Evolutionary conservation across 2,329 filamentous ascomycete species (phyloP).

Genomic region (Sporothrix sp.): DNA sequence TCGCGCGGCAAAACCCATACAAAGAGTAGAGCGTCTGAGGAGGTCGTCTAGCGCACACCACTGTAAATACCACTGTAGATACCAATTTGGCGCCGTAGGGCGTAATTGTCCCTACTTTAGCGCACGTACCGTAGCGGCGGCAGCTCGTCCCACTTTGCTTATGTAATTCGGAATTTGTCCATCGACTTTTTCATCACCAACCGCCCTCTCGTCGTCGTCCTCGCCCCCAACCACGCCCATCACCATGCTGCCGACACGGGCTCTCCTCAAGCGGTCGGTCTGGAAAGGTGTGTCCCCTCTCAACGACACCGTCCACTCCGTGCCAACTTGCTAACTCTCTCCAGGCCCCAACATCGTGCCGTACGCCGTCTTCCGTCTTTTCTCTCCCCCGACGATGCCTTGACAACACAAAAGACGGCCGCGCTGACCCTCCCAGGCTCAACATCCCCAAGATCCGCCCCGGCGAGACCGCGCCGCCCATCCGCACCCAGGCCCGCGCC

Average conservation of each 20-base stretch:
- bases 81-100: no score
- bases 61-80: neutral
- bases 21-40: neutral
- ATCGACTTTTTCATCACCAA: neutral
- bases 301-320: neutral
- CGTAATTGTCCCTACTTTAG: no score
- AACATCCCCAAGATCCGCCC: constrained; percentile 53
- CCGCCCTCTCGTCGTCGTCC: no score
- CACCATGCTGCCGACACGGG: constrained; percentile 58
- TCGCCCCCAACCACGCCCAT: neutral
- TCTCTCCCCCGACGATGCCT: neutral
- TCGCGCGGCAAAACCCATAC: constrained; percentile 49
- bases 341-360: constrained; percentile 44
- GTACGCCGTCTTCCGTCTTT: constrained; percentile 28
- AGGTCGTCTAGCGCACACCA: neutral
- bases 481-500: constrained; percentile 76
- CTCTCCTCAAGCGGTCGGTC: constrained; percentile 64
- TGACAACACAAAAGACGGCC: neutral
- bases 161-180: neutral
- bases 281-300: constrained; percentile 63
- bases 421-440: constrained; percentile 32
- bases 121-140: no score
- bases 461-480: constrained; percentile 58
- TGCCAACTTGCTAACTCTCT: constrained; percentile 16
- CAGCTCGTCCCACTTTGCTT: neutral